Evolutionary conservation across 2,329 filamentous ascomycete species (phyloP), one percentile per base, ranked within the genome.

Genomic region (Curvularia sp.): DNA sequence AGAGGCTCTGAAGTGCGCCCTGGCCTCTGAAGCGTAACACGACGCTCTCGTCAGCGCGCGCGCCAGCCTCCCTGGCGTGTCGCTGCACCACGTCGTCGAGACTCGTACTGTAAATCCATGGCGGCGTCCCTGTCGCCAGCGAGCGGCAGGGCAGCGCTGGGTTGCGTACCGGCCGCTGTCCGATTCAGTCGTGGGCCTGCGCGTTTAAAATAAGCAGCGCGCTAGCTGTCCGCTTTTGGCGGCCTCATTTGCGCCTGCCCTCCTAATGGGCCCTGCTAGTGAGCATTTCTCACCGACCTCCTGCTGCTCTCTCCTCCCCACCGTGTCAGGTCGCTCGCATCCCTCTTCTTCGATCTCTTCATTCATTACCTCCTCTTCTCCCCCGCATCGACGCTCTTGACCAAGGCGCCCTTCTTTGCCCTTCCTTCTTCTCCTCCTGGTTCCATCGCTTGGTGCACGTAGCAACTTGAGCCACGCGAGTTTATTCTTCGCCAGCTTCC

Each of bases 391-490:
- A 69, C 68, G 70, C 55, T 62, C 62, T 59, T 55, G 71, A 63
- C 22, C 65, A 73, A 72, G 66, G 61, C 57, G 60, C 51, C 62
- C 72, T 71, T 69, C 73, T 67, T 71, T 71, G 71, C 71, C 54
- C 58, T 76, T 75, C 72, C 71, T 76, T 77, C 63, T 75, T 75
- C 72, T 75, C 75, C 73, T 75, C 75, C 24, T 6, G 24, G 71
- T 75, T 72, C 74, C 66, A 73, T 76, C 72, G 72, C 76, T 76
- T 61, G 71, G 64, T 66, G 65, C 71, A 67, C 67, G 65, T 69
- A 70, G 65, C 70, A 68, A 68, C 67, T 68, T 68, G 70, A 66
- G 63, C 73, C 68, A 62, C 62, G 59, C 63, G 59, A 57, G 62
- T 66, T 69, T 61, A 55, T 61, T 65, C 64, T 66, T 58, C 62